Conservation (phyloP, 2,329 filamentous ascomycete species). For the Claviceps humidiphila region DNA sequence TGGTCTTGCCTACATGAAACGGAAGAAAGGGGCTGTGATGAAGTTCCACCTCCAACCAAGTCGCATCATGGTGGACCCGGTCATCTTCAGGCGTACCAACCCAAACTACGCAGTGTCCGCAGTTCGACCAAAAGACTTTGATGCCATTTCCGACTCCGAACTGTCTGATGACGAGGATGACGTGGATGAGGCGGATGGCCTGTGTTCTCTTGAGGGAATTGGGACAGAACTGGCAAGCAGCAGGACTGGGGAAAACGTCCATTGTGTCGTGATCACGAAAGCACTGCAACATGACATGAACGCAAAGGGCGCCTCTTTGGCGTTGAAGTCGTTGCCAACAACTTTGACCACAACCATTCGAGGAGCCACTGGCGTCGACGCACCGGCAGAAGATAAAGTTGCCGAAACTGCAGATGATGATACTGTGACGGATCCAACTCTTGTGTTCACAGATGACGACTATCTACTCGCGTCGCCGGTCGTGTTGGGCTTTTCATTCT, state of each 20-base stretch:
- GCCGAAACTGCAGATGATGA: constrained; percentile 8
- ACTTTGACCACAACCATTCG: constrained; percentile 10
- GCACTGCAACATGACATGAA: constrained; percentile 17
- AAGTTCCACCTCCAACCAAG: constrained; percentile 81
- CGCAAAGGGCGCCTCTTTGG: constrained; percentile 26
- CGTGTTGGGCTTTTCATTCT: constrained; percentile 76
- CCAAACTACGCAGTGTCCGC: constrained; percentile 71
- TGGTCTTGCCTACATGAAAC: constrained; percentile 75
- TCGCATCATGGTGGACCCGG: constrained; percentile 77
- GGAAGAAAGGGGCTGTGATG: constrained; percentile 47
- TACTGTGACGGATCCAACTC: constrained; percentile 12
- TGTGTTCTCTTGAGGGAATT: constrained; percentile 25
- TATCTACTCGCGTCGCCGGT: constrained; percentile 73
- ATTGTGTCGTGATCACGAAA: constrained; percentile 17
- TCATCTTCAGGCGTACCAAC: constrained; percentile 70
- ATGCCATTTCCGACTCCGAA: constrained; percentile 39
- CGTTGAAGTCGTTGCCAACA: constrained; percentile 39
- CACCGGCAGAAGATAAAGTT: constrained; percentile 2
- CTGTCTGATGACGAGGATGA: constrained; percentile 28
- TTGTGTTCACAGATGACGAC: constrained; percentile 66
- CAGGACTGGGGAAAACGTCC: background rate
- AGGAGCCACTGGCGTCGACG: constrained; percentile 1
- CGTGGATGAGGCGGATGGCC: constrained; percentile 4
- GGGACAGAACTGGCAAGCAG: constrained; percentile 12
- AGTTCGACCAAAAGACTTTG: constrained; percentile 59